These are phyloP conservation scores for Cercospora sp. DNA, from an alignment of 2,329 filamentous ascomycete genomes.

Conservation along the genomic window DNA sequence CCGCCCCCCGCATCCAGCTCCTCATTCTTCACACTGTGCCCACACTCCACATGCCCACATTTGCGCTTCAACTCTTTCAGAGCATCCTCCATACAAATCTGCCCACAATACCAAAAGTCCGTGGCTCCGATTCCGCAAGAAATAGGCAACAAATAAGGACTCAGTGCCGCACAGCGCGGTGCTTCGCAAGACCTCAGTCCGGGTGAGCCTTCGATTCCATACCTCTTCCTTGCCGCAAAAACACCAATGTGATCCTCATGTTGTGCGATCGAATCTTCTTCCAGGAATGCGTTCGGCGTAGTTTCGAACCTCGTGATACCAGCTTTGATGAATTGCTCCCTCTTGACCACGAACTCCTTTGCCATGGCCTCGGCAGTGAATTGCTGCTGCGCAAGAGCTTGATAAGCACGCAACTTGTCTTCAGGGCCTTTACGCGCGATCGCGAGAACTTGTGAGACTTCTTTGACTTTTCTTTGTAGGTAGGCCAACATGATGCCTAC, in stretches of 20 bases:
- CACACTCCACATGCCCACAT: not conserved
- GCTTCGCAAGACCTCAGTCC: not conserved
- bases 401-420: not conserved
- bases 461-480: not conserved
- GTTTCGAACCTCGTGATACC: not conserved
- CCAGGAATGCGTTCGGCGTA: not conserved
- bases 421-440: not conserved
- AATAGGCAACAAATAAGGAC: not conserved
- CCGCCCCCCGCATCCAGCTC: not conserved
- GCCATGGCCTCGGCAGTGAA: not conserved
- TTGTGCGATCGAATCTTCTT: not conserved
- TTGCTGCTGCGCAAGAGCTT: not conserved
- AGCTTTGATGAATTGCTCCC: not conserved
- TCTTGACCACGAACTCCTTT: not conserved
- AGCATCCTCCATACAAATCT: not conserved
- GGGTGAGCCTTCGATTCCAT: not conserved
- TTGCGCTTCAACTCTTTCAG: not conserved
- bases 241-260: not conserved
- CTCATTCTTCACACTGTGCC: not conserved
- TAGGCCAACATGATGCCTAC: not conserved
- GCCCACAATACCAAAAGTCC: not conserved
- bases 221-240: not conserved
- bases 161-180: not conserved
- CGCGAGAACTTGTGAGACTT: not conserved
- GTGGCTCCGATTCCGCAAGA: not conserved